Evolutionary conservation across 2,329 filamentous ascomycete genomes (phyloP).

Genomic region (Fusarium azukiicola): DNA sequence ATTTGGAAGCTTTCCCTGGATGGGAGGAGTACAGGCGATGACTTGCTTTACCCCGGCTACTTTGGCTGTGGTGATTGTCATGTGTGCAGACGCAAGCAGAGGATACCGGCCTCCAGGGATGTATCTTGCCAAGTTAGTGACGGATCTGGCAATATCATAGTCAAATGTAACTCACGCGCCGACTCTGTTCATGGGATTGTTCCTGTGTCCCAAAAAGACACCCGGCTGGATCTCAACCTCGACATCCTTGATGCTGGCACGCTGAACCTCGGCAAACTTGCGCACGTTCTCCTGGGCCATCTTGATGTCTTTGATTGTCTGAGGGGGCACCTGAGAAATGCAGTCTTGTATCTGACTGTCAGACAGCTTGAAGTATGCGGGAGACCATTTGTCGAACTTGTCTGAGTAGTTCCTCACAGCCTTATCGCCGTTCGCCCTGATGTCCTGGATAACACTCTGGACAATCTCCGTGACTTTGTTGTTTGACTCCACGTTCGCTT

Average conservation of each 20-base stretch:
- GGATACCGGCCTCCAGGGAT: background rate
- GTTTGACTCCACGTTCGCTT: background rate
- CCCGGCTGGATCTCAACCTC: slow-evolving; percentile 34
- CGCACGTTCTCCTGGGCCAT: slow-evolving; percentile 40
- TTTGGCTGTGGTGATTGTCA: background rate
- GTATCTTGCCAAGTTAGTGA: background rate
- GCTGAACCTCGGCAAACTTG: slow-evolving; percentile 37
- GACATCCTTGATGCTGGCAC: slow-evolving; percentile 31
- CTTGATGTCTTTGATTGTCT: slow-evolving; percentile 64
- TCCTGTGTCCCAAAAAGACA: background rate
- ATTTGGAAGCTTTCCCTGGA: background rate
- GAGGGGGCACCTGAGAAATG: slow-evolving; percentile 66
- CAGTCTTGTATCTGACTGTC: slow-evolving; percentile 66
- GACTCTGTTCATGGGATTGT: background rate
- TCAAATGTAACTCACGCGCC: background rate
- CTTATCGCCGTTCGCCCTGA: slow-evolving; percentile 68
- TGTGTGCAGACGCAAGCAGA: background rate
- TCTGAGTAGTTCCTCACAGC: slow-evolving; percentile 72
- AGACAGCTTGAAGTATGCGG: slow-evolving; percentile 71
- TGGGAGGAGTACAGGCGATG: background rate
- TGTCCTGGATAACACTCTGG: slow-evolving; percentile 69
- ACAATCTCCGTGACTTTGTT: slow-evolving; percentile 60
- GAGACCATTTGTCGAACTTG: slow-evolving; percentile 77
- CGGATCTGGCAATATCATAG: background rate
- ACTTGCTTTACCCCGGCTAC: background rate